A percentile compares a stretch with the other conserved stretches of the same genome.
phyloP scores from a whole-genome alignment of 1,284 basidiomycete species.

The Puccinia coronata region DNA sequence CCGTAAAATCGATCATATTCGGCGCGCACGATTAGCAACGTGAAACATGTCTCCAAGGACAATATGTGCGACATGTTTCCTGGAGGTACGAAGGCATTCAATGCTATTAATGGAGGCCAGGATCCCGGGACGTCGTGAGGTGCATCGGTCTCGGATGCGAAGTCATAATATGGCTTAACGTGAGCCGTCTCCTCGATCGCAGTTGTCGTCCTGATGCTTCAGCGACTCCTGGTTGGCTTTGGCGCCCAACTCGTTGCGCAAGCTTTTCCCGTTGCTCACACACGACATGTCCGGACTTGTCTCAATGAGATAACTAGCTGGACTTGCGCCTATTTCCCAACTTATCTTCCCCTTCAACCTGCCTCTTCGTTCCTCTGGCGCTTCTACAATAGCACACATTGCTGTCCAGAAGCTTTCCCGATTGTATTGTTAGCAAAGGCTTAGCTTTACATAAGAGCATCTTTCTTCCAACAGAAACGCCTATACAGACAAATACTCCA shows the following conservation, averaged over 20 bases:
- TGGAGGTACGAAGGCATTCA: background rate
- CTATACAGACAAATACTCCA: background rate
- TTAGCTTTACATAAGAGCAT: background rate
- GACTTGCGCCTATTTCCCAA: background rate
- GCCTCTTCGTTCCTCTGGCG: background rate
- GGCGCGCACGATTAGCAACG: background rate
- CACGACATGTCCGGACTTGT: background rate
- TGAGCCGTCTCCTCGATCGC: background rate
- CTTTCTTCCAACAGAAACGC: background rate
- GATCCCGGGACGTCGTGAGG: slow-evolving; percentile 1
- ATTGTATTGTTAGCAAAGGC: background rate
- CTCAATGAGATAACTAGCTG: background rate
- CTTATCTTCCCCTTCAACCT: background rate
- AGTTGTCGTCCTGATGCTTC: background rate
- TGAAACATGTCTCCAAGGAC: slow-evolving; percentile 6
- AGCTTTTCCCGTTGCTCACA: background rate
- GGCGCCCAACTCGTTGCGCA: background rate
- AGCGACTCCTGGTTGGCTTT: background rate
- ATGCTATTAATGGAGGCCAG: background rate
- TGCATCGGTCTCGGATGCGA: background rate
- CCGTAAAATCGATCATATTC: background rate
- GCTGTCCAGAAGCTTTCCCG: background rate
- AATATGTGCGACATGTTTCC: background rate
- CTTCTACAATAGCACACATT: no score
- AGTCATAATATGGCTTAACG: background rate